These are phyloP conservation scores for Colletotrichum filicis DNA, from an alignment of 2,329 filamentous ascomycete species.

Conservation along the genomic window DNA sequence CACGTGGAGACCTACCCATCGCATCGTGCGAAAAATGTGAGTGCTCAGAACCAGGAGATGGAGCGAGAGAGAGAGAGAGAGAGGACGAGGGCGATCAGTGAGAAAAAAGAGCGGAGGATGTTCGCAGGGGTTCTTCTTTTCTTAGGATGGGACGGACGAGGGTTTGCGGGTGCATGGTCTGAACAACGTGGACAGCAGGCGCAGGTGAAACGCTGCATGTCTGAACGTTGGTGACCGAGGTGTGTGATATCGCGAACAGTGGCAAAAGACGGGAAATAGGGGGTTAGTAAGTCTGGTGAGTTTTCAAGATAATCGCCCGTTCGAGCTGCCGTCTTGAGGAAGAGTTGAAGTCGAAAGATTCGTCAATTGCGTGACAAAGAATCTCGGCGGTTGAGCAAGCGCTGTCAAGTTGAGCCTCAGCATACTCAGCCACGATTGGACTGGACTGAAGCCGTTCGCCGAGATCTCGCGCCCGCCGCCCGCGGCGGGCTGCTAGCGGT, in stretches of 20 bases:
- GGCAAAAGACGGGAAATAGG: neutral
- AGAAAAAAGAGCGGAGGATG: constrained; percentile 16
- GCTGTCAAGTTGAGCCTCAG: constrained; percentile 14
- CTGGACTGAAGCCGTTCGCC: constrained; percentile 12
- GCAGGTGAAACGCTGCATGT: constrained; percentile 33
- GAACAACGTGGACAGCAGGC: constrained; percentile 17
- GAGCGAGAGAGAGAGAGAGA: too few relatives aligned
- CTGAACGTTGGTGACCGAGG: constrained; percentile 26
- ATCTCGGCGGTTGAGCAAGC: constrained; percentile 16
- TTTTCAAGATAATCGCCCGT: neutral
- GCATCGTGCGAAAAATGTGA: constrained; percentile 1
- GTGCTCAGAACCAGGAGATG: neutral
- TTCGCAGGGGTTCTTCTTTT: constrained; percentile 23
- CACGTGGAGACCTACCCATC: constrained; percentile 6
- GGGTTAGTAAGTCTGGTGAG: neutral
- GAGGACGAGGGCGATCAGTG: constrained; percentile 9
- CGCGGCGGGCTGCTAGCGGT: constrained; percentile 1
- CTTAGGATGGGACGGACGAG: constrained; percentile 16
- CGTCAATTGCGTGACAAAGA: neutral
- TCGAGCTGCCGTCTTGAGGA: neutral
- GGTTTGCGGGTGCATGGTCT: constrained; percentile 14
- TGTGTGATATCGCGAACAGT: constrained; percentile 18
- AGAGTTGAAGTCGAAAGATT: neutral
- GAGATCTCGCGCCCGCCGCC: neutral
- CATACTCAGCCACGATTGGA: constrained; percentile 14